These are phyloP conservation scores for Zygosaccharomyces gambellarensis DNA, from an alignment of 805 yeast species.

Conservation along the genomic window DNA sequence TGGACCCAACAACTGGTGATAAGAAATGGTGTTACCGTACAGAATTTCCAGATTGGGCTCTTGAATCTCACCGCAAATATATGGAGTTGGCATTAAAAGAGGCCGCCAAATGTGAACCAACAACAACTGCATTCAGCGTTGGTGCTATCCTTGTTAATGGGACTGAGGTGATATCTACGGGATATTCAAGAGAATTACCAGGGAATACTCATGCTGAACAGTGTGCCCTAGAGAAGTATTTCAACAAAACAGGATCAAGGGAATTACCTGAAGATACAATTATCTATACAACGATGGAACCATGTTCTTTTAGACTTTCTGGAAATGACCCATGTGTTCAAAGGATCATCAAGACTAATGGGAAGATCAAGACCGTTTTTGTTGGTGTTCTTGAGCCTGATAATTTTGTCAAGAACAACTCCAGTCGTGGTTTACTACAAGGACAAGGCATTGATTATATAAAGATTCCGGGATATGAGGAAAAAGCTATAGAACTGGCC, in stretches of 20 bases:
- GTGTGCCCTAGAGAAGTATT: conserved; percentile 79
- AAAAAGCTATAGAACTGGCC: conserved; percentile 63
- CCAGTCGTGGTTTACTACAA: conserved; percentile 53
- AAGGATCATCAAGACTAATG: conserved; percentile 53
- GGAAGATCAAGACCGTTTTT: conserved; percentile 62
- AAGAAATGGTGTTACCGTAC: conserved; percentile 70
- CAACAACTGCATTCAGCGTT: conserved; percentile 86
- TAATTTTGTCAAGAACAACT: conserved; percentile 76
- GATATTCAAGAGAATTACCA: conserved; percentile 83
- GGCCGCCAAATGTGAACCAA: conserved; percentile 76
- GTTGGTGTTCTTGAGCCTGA: conserved; percentile 92
- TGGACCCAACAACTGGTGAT: conserved; percentile 23
- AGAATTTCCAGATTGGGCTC: conserved; percentile 79
- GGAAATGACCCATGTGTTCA: conserved; percentile 89
- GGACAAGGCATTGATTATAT: conserved; percentile 62
- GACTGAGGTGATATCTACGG: conserved; percentile 62
- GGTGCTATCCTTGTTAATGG: conserved; percentile 80
- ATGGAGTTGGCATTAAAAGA: conserved; percentile 75
- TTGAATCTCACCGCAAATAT: conserved; percentile 48
- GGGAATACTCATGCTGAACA: conserved; percentile 99
- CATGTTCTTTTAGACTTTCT: conserved; percentile 82
- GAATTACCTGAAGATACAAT: conserved; percentile 71
- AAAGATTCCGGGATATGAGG: conserved; percentile 79
- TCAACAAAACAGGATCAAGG: conserved; percentile 29
- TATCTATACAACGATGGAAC: conserved; percentile 95